Conservation (phyloP, 1,284 basidiomycete species). For the Ceratobasidium sp. region DNA sequence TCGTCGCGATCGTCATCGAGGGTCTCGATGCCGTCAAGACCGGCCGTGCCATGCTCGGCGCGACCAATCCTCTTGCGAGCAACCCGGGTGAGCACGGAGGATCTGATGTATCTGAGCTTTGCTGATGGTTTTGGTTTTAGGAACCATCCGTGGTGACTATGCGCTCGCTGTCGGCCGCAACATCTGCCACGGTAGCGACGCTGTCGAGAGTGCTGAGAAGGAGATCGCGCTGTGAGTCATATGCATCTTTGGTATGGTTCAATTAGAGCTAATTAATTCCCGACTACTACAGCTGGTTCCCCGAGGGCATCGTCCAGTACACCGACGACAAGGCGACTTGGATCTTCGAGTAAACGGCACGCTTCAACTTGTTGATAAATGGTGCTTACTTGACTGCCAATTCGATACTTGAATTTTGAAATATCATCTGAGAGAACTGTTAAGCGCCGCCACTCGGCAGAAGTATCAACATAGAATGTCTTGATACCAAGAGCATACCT, state of each 20-base stretch:
- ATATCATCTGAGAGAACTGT: no score
- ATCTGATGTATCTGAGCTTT: slow-evolving; percentile 32
- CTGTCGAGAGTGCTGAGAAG: slow-evolving; percentile 89
- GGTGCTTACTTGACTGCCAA: background rate
- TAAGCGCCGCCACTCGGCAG: no score
- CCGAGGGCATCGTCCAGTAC: slow-evolving; percentile 84
- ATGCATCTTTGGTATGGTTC: background rate
- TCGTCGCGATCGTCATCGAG: slow-evolving; percentile 97
- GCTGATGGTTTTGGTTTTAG: slow-evolving; percentile 54
- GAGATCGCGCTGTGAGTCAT: slow-evolving; percentile 84
- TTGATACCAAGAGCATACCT: no score
- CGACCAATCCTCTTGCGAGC: slow-evolving; percentile 95
- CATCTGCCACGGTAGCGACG: slow-evolving; percentile 95
- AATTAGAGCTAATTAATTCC: slow-evolving; percentile 47
- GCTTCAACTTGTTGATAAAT: background rate
- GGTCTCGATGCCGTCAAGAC: slow-evolving; percentile 97
- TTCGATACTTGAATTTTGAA: background rate
- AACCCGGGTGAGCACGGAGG: slow-evolving; percentile 69
- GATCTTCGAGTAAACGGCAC: slow-evolving; percentile 80
- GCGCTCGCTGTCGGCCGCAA: slow-evolving; percentile 93
- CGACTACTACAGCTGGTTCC: slow-evolving; percentile 80
- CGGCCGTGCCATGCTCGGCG: slow-evolving; percentile 94
- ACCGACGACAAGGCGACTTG: slow-evolving; percentile 72
- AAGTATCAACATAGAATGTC: no score
- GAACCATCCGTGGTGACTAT: slow-evolving; percentile 93